Evolutionary conservation across 2,329 filamentous ascomycete species (phyloP), one percentile per base, ranked within the genome.

Genomic region (Ceratocystis huliohia): DNA sequence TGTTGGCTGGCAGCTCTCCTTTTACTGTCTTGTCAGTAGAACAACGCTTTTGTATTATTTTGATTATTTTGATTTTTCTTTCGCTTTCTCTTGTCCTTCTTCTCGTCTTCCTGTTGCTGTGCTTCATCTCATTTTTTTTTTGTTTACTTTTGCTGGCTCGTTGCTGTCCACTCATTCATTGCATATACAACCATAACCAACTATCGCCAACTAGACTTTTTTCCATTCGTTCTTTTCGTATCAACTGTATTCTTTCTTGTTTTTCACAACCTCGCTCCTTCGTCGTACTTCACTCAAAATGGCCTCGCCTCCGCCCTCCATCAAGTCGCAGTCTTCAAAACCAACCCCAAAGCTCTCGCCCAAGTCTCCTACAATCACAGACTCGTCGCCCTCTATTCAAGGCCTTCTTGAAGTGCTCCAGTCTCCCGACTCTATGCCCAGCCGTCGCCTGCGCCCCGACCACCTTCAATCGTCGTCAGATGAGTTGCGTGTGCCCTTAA

Each of bases 401-500:
- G 59, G 33, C 53, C 53, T 57, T 13, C 53, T 57, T 20, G 66
- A 65, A 13, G 45, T 33, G 17, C 56, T 65, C 33, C 63, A 65
- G 46, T 22, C 66, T 53, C 22, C 62, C 64, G 44, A 62, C 64
- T 66, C 56, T 33, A 25, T 63, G 7, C 57, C 45, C 20, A 57
- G 25, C 25, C 67, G 69, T 30, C 56, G 69, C 37, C 44, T 68
- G n/a, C 68, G 69, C 45, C 69, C 68, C 8, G 61, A 64, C 15
- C 63, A 69, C 45, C 15, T 69, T 1, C 57, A 61, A 25, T 13
- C 67, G 4, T 64, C 64, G 15, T 61, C 48, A 28, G 69, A 68
- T 13, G 75, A 76, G 66, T 74, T 74, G 61, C 75, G 77, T 33
- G 70, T 79, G 4, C 77, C 79, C 13, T 69, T 81, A 66, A 78